Evolutionary conservation across 2,329 filamentous ascomycete genomes (phyloP).

Genomic region (Akanthomyces dipterigenus): DNA sequence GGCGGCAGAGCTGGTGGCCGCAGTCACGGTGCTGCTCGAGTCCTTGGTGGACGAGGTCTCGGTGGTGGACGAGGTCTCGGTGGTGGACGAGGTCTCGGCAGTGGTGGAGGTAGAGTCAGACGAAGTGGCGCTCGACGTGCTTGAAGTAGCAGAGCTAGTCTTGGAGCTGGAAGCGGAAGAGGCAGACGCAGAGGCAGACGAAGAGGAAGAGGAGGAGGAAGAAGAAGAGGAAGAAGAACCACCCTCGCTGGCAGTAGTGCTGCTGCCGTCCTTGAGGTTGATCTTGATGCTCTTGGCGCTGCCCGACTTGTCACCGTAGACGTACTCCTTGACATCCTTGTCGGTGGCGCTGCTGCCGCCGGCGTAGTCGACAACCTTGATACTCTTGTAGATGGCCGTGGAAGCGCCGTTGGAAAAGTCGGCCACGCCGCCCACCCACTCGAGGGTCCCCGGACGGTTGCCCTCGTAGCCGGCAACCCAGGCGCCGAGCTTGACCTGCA

Average conservation of each 20-base stretch:
- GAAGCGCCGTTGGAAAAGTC: conserved; percentile 47
- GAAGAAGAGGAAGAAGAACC: not conserved
- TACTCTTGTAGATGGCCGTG: conserved; percentile 50
- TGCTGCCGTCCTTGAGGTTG: conserved; percentile 12
- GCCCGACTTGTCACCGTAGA: conserved; percentile 44
- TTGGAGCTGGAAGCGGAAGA: not conserved
- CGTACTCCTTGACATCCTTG: conserved; percentile 43
- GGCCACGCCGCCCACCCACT: conserved; percentile 61
- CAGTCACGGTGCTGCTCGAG: conserved; percentile 5
- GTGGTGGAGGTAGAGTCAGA: conserved; percentile 18
- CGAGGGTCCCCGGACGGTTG: conserved; percentile 63
- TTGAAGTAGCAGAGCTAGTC: conserved; percentile 14
- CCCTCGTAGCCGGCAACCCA: conserved; percentile 55
- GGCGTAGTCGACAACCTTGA: conserved; percentile 48
- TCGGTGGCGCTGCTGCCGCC: conserved; percentile 36
- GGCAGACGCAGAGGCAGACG: not conserved
- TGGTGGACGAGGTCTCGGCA: conserved; percentile 14
- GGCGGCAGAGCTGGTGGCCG: conserved; percentile 10
- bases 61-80: conserved; percentile 14
- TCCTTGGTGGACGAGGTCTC: conserved; percentile 13
- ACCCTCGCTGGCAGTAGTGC: conserved; percentile 28
- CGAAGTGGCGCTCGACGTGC: conserved; percentile 15
- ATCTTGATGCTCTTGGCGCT: conserved; percentile 47
- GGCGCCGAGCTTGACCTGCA: conserved; percentile 63
- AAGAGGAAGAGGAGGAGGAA: not conserved